Base-by-base conservation (phyloP, 2,329 filamentous ascomycete genomes). In the Neonectria magnoliae region DNA sequence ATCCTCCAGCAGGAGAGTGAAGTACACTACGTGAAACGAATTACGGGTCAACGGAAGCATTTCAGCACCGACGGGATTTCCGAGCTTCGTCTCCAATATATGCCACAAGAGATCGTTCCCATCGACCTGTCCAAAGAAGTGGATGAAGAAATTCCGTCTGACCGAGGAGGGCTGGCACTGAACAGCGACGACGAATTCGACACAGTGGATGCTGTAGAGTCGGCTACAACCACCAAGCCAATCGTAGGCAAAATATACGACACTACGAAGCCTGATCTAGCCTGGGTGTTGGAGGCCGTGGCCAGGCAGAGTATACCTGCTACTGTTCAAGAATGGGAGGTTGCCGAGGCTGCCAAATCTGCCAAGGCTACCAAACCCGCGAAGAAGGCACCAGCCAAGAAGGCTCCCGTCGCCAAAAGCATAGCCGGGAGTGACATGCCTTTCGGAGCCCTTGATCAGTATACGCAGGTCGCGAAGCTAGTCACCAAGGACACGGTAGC, bases 41-140 rank as follows among this genome's bases (percentile, higher is more conserved):
- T 98, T 9, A 89, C 90, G 57, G 89, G 85, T 5, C 87, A 85
- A 53, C 85, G 95, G 62, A 83, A 82, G 6, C 94, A 97, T 77
- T 86, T 88, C 47, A 90, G 87, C 57, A 94, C 91, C 0, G 95
- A 97, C 75, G 88, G 86, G 1, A 88, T 89, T 5, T 85, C 89
- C 2, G 95, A 98, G 76, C 77, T 98, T 10, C 90, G 95, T 7
- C 80, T 98, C 22, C 89, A 92, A 2, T 97, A 92, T 74, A 83
- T 90, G 5, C 96, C 96, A 0, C 84, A 88, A 2, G 86, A 92
- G 31, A 85, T 98, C 16, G 93, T 97, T 2, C 89, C 89, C 0
- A 85, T 98, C 42, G 89, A 97, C 73, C 80, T 98, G 25, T 86
- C 88, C 11, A 83, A 85, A 0, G 94, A 98, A 75, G 86, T 88